Evolutionary conservation across 805 yeast species (phyloP).

Genomic region (Monosporozyma solicola): DNA sequence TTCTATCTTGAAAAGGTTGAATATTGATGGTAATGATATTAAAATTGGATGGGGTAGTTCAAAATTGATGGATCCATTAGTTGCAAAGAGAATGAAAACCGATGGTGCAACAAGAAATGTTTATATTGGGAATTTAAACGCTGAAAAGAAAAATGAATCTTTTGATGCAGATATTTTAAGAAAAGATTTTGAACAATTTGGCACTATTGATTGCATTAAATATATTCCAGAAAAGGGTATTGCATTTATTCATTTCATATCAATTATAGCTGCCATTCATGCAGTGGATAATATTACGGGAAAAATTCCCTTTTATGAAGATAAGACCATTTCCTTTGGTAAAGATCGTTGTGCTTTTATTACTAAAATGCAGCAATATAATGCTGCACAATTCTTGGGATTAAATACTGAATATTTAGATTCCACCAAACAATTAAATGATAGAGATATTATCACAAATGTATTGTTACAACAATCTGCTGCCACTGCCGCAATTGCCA

Average conservation of each 20-base stretch:
- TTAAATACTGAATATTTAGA: slow-evolving; percentile 76
- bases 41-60: slow-evolving; percentile 92
- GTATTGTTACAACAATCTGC: slow-evolving; percentile 88
- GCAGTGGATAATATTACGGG: slow-evolving; percentile 70
- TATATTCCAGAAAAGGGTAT: slow-evolving; percentile 71
- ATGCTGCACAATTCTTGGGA: slow-evolving; percentile 92
- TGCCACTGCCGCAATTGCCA: slow-evolving; percentile 96
- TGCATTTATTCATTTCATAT: slow-evolving; percentile 84
- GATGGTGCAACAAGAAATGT: slow-evolving; percentile 94
- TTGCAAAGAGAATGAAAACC: slow-evolving; percentile 64
- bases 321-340: slow-evolving; percentile 79
- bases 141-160: slow-evolving; percentile 37
- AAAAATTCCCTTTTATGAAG: slow-evolving; percentile 55
- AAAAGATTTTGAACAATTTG: slow-evolving; percentile 61
- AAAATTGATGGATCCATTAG: slow-evolving; percentile 62
- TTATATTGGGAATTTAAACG: slow-evolving; percentile 71
- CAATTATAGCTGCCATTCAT: slow-evolving; percentile 77
- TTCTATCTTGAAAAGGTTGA: slow-evolving; percentile 74
- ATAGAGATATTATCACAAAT: slow-evolving; percentile 48
- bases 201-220: slow-evolving; percentile 78
- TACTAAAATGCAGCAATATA: slow-evolving; percentile 91
- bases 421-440: slow-evolving; percentile 63
- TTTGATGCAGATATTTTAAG: slow-evolving; percentile 54
- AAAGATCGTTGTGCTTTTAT: slow-evolving; percentile 93
- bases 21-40: slow-evolving; percentile 71